Base-by-base conservation (phyloP, 2,329 filamentous ascomycete species). In the Fulvia fulva region DNA sequence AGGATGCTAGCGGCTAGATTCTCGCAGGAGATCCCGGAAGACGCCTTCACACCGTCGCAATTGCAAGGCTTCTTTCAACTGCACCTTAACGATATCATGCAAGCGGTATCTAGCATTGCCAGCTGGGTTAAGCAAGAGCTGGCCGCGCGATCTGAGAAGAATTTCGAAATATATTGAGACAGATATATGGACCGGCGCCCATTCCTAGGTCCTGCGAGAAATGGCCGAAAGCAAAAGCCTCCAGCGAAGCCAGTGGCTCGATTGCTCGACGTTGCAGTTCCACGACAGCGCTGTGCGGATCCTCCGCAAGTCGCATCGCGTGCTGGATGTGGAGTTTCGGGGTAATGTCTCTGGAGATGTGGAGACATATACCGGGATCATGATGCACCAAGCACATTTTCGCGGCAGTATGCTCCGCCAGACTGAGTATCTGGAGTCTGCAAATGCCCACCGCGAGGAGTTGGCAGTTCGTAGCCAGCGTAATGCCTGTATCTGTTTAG, bases 41-140 rank as follows among this genome's bases (percentile, higher is more conserved):
- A 63, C 28, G 61, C 60, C 2, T 62, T 67, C 26, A 67, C 65
- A 14, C 65, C 65, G 6, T 64, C 61, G 2, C 64, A 67, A 45
- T 28, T 67, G 45, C 65, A 67, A 37, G 63, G 63, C 11, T 67
- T 66, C 49, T 66, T 67, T 22, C 65, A 67, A 32, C 37, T 62
- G 30, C 65, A 67, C 53, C 51, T 67, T 1, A 59, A 57, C 44
- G 62, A 60, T 45, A 59, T 60, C n/a, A 59, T 61, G 14, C 59
- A 58, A 16, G 65, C 65, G 1, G 63, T 61, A 9, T 44, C 58
- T 7, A 60, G 56, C 14, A 59, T 67, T 41, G 46, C 49, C 4
- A 58, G 34, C 5, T 67, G 65, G 65, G 63, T 67, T 1, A 44
- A 52, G 37, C 58, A 58, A 45, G 60, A 67, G 51, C 23, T 51